Evolutionary conservation across 2,329 filamentous ascomycete genomes (phyloP), one percentile per base, ranked within the genome.

Genomic region (Phialophora expanda): DNA sequence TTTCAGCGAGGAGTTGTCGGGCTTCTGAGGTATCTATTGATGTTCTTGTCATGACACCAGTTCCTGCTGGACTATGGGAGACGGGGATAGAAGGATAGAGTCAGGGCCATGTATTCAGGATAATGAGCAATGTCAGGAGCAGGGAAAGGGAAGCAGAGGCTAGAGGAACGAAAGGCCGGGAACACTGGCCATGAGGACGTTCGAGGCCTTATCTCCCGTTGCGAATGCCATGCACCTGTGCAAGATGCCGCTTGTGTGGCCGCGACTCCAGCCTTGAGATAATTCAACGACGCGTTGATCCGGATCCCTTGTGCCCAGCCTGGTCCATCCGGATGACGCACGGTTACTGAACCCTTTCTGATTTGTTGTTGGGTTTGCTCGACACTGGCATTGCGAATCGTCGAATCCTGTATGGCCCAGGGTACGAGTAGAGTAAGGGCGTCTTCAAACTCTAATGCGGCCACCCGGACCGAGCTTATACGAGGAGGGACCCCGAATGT

Each of bases 381-480:
- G 38, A 38, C 12, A 38, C 5, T 17, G 32, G 8, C 32, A 12
- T 34, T 14, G 34, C 12, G 34, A 4, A 24, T 24, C 24, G 17
- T n/a, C 6, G 17, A 17, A 2, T n/a, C 12, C 17, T 44, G 5
- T n/a, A 17, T 7, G 38, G 38, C 20, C 24, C 24, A 24, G 2
- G 2, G 38, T n/a, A n/a, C n/a, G n/a, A n/a, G n/a, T 6, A 6
- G 38, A n/a, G 38, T n/a, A n/a, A 44, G 38, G n/a, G 38, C 17
- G 17, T 44, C 38, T n/a, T 44, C 17, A 7, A n/a, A 44, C 38
- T 6, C 17, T 44, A 20, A 44, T 28, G 20, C 48, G 4, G 17
- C 9, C 44, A 48, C 44, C 48, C 58, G 58, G 58, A 51, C 58
- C 58, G 58, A 53, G 58, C 17, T 20, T 11, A 54, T 41, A 61